Evolutionary conservation across 495 filamentous ascomycete species (phyloP).

Genomic region (Schizothecium vesticola): DNA sequence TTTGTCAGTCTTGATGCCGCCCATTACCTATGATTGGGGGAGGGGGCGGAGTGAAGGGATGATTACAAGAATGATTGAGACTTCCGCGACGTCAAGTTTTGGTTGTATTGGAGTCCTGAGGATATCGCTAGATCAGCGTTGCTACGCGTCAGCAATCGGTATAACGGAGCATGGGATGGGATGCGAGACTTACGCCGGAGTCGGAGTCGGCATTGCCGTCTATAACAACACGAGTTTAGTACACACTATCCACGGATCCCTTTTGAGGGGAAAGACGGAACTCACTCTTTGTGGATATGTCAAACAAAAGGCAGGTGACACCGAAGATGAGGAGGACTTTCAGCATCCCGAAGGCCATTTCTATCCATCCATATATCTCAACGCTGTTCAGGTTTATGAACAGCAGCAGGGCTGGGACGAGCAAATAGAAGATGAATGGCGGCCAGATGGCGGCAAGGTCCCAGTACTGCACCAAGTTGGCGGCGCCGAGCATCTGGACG

Average conservation of each 20-base stretch:
- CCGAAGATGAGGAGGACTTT: conserved; percentile 5
- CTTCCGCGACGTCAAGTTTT: conserved; percentile 24
- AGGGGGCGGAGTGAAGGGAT: neutral
- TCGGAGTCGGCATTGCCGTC: neutral
- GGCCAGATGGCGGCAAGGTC: conserved; percentile 2
- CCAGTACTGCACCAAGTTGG: conserved; percentile 9
- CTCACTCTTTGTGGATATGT: conserved; percentile 9
- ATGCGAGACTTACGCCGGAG: conserved; percentile 1
- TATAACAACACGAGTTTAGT: neutral
- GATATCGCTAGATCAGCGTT: conserved; percentile 19
- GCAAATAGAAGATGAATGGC: conserved; percentile 6
- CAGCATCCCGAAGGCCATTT: conserved; percentile 6
- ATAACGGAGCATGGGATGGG: neutral
- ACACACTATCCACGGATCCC: neutral
- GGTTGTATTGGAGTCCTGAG: conserved; percentile 28
- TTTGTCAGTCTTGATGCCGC: too few relatives aligned
- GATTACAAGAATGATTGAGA: conserved; percentile 33
- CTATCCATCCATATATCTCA: conserved; percentile 5
- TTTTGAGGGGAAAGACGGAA: too few relatives aligned
- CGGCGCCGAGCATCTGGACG: conserved; percentile 9
- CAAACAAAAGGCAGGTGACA: conserved; percentile 3
- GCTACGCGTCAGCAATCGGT: neutral
- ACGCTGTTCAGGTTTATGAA: conserved; percentile 4
- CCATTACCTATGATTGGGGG: too few relatives aligned
- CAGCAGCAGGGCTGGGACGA: neutral